Evolutionary conservation across 2,329 filamentous ascomycete genomes (phyloP).

Genomic region (Biscogniauxia marginata): DNA sequence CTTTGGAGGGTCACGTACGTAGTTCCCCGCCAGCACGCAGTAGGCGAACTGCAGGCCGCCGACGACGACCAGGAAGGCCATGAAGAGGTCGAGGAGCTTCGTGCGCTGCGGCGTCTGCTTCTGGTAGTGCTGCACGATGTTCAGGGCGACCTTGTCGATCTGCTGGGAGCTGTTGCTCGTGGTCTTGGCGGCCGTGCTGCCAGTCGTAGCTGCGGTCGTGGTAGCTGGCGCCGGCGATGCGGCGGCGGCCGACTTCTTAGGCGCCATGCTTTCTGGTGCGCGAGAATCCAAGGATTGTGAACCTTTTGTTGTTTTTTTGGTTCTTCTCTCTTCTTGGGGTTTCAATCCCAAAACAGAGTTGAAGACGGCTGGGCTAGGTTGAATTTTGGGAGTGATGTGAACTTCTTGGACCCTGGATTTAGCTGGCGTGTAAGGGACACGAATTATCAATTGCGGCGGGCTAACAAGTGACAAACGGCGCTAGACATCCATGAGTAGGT

Average conservation of each 20-base stretch:
- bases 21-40: conserved; percentile 89
- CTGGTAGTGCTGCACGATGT: conserved; percentile 76
- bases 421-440: conserved; percentile 12
- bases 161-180: conserved; percentile 25
- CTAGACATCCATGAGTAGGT: neutral
- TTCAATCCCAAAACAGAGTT: neutral
- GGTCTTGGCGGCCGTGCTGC: conserved; percentile 29
- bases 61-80: conserved; percentile 81
- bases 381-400: conserved; percentile 3
- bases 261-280: conserved; percentile 41
- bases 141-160: conserved; percentile 61
- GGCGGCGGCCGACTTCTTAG: conserved; percentile 46
- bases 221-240: conserved; percentile 18
- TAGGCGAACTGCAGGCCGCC: conserved; percentile 93
- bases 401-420: conserved; percentile 15
- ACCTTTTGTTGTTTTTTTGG: neutral
- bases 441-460: neutral
- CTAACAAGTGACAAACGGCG: neutral
- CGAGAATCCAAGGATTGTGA: neutral
- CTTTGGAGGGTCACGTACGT: conserved; percentile 60
- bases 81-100: conserved; percentile 88
- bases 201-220: conserved; percentile 20
- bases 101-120: conserved; percentile 83
- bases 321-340: too few species aligned
- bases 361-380: conserved; percentile 4